Evolutionary conservation across 73 alveolate genomes (phyloP), one percentile per base, ranked within the genome.

Genomic region (Paramecium octaurelia): DNA sequence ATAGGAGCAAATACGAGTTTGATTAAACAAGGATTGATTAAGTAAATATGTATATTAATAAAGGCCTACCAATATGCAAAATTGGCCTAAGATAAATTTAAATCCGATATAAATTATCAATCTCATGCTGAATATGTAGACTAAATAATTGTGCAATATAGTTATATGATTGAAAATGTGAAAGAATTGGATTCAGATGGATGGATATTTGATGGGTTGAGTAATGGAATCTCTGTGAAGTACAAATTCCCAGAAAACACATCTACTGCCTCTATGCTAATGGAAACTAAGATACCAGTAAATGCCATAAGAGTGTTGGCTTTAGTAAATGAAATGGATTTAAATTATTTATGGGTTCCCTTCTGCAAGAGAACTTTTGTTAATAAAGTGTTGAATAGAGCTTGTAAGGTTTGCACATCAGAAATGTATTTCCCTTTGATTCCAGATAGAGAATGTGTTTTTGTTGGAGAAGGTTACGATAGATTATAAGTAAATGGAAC

Each of bases 111-210:
- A 8, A 42, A 80, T 11, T 43, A 80, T 48, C 24, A 44, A 80
- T 4, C 20, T 4, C 24, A 80, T 44, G 14, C 12, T 4, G 91
- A 80, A 31, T 80, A 44, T 48, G 76, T 46, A 20, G 73, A 80
- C 14, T 34, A 80, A 42, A 80, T 80, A 23, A 48, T 43, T 40
- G 0, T 40, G 8, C 14, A 80, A 35, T 80, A 80, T 23, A 42
- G 44, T 43, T 80, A 80, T 80, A 44, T 80, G 91, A 80, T 44
- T 11, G 57, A 44, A 4, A 80, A 80, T 80, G 64, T 80, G 3
- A 80, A 80, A 80, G 91, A 80, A 80, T 24, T 80, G 10, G 91
- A 80, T 24, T 44, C 91, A 8, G 91, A 80, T 80, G 91, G 91
- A 18, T 80, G 91, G 91, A 44, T 40, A 23, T 48, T 27, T 46